Evolutionary conservation across 164 flowering plant species (phyloP).

Genomic region (Houttuynia cordata): DNA sequence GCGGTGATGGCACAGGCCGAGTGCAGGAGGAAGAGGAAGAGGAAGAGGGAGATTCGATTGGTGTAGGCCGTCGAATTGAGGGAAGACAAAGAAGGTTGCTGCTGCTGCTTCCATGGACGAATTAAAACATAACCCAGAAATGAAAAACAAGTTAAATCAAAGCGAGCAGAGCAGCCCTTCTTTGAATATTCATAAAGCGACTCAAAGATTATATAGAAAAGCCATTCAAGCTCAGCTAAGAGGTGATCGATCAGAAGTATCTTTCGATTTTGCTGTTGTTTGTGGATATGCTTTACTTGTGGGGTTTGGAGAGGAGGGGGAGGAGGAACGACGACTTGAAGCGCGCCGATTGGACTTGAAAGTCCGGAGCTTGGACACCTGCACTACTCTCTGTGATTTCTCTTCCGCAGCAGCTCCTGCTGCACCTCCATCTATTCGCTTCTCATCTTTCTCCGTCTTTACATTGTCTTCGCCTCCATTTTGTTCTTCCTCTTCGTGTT

Average conservation of each 20-base stretch:
- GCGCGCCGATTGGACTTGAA: background rate
- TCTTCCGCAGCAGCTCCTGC: background rate
- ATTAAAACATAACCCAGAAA: too few relatives aligned
- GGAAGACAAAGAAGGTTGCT: constrained; percentile 25
- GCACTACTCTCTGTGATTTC: constrained; percentile 1
- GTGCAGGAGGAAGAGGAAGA: constrained; percentile 55
- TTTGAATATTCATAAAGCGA: background rate
- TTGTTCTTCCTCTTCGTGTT: constrained; percentile 6
- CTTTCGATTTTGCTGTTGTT: too few relatives aligned
- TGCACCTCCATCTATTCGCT: background rate
- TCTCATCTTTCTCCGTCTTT: background rate
- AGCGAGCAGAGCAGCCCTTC: background rate
- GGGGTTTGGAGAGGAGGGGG: constrained; percentile 1
- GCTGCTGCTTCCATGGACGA: background rate
- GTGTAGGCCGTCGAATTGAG: constrained; percentile 61
- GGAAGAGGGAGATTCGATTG: constrained; percentile 52
- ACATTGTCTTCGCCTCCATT: background rate
- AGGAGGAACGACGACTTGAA: constrained; percentile 4
- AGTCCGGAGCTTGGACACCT: constrained; percentile 1
- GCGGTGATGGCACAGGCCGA: constrained; percentile 34
- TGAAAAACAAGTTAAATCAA: background rate
- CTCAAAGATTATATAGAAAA: background rate
- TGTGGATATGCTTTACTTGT: background rate
- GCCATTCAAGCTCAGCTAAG: background rate
- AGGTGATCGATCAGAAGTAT: background rate